These are phyloP conservation scores for Cupressus sempervirens DNA, from an alignment of 75 land plant genomes.

Conservation along the genomic window DNA sequence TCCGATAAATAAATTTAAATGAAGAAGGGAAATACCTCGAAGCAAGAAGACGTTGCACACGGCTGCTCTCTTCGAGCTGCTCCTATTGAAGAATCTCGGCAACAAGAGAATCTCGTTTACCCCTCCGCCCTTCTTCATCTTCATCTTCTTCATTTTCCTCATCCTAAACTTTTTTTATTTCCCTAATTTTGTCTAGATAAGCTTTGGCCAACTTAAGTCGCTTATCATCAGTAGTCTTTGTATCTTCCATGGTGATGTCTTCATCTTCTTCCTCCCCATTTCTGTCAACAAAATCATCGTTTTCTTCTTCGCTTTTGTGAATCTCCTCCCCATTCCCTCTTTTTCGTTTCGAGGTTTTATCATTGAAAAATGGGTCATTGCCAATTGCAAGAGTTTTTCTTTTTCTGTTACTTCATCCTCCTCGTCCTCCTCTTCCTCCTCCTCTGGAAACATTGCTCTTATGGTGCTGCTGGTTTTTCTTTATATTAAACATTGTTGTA, in stretches of 20 bases:
- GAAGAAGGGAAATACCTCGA: conserved; percentile 39
- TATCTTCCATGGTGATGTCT: conserved; percentile 23
- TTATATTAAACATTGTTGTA: background rate
- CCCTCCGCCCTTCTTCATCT: conserved; percentile 23
- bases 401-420: background rate
- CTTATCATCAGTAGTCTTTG: conserved; percentile 74
- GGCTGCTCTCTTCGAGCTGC: conserved; percentile 75
- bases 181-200: conserved; percentile 40
- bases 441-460: background rate
- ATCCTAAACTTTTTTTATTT: conserved; percentile 20
- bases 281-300: background rate
- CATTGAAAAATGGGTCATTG: conserved; percentile 11
- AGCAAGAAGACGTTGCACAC: conserved; percentile 55
- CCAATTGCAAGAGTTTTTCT: background rate
- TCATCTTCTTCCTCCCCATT: conserved; percentile 11
- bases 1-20: background rate
- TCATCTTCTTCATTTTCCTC: conserved; percentile 38
- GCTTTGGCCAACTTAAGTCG: conserved; percentile 55
- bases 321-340: conserved; percentile 30
- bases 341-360: background rate
- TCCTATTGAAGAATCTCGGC: conserved; percentile 68
- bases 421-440: background rate
- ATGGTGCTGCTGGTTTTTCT: background rate
- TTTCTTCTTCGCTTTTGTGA: conserved; percentile 19
- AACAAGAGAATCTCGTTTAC: conserved; percentile 55